Base-by-base conservation (phyloP, 495 filamentous ascomycete species). In the Chaetomium fimeti region DNA sequence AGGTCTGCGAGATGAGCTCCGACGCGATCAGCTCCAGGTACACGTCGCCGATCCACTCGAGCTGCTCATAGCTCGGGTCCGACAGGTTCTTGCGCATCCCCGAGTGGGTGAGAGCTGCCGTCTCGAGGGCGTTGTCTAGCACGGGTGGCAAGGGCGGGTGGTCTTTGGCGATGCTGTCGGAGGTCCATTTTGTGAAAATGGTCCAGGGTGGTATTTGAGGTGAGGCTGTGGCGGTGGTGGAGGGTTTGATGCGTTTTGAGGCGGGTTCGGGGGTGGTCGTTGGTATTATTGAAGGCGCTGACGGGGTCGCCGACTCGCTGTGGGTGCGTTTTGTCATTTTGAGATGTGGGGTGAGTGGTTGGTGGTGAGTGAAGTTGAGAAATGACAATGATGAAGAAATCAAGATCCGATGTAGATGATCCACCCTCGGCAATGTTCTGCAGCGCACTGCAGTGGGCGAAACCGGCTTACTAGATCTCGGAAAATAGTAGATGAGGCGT, bases 41-140 rank as follows among this genome's bases (percentile, higher is more conserved):
- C 5, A 87, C 85, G 71, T 93, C 90, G 4, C 90, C 90, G 38
- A 93, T 78, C 71, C 90, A 87, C 74, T 93, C 90, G 29, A 92
- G 81, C 13, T 85, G 79, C 65, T 92, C 89, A 71, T 91, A 92
- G 61, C 74, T 76, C 47, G 78, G 76, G 36, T 78, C 77, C 16
- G 71, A 70, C 27, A 70, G 73, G 11, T 52, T 60, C 24, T 68
- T 52, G 18, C 66, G 64, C 60, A 78, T 74, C 9, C 83, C 86
- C 1, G 79, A 76, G 69, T 93, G 90, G 8, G 84, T 91, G 70
- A 93, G 88, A n/a, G 86, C 84, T 29, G 85, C 81, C 13, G 75
- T 81, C 63, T 85, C 80, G 18, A 92, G 79, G 18, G 71, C 69
- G 0, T 78, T 74, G 69, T 91, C 81, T 3, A 76, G 60, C 64